Evolutionary conservation across 345 rosid species (phyloP).

Genomic region (Cardamine resedifolia): DNA sequence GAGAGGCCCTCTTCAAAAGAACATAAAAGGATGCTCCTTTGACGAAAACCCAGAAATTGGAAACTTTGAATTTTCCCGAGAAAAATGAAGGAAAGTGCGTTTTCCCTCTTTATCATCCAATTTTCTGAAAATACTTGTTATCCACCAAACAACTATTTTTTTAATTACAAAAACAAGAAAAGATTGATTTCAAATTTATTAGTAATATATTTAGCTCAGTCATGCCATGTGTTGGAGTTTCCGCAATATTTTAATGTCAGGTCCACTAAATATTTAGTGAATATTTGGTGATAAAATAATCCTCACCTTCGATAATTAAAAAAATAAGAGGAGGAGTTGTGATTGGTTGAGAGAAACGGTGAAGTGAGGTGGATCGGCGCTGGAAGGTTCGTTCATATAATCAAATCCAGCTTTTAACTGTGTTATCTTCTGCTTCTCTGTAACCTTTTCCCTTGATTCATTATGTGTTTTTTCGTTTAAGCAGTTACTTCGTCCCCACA

Average conservation of each 20-base stretch:
- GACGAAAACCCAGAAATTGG: constrained; percentile 31
- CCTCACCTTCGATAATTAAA: neutral
- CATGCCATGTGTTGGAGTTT: constrained; percentile 35
- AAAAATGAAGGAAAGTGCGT: constrained; percentile 9
- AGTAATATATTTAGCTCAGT: neutral
- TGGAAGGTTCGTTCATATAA: constrained; percentile 28
- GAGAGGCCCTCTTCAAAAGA: constrained; percentile 19
- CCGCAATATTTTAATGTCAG: constrained; percentile 22
- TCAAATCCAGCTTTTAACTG: constrained; percentile 2
- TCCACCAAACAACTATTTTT: constrained; percentile 20
- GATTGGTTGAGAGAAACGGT: constrained; percentile 39
- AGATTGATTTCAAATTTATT: neutral
- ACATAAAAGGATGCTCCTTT: constrained; percentile 34
- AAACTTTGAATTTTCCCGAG: constrained; percentile 21
- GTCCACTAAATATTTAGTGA: neutral
- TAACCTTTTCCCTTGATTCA: constrained; percentile 28
- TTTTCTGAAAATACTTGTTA: constrained; percentile 3
- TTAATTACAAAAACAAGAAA: neutral
- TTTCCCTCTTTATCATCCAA: constrained; percentile 29
- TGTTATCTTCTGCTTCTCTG: constrained; percentile 3
- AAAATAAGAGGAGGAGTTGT: neutral
- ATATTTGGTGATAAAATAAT: neutral
- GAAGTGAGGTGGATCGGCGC: constrained; percentile 31
- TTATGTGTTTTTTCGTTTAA: neutral
- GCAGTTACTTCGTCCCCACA: neutral